phyloP scores from a whole-genome alignment of 192 early-diverging fungal species.

The Gonapodya sp. region DNA sequence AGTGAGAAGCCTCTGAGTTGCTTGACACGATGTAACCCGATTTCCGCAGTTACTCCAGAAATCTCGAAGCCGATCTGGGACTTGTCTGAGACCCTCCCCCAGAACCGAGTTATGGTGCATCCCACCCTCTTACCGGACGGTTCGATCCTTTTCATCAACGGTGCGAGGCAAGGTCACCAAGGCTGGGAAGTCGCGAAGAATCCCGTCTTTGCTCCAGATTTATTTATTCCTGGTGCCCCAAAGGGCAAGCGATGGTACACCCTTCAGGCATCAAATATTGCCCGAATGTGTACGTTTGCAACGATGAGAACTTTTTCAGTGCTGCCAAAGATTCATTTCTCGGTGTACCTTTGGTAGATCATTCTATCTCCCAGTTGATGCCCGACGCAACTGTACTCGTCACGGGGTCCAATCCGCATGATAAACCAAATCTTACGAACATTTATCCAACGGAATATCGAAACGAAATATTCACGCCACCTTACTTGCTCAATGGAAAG shows the following conservation, averaged over 20 bases:
- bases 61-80: neutral
- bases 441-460: constrained; percentile 36
- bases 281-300: neutral
- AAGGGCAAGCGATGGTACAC: neutral
- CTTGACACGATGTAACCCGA: neutral
- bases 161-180: neutral
- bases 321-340: neutral
- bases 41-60: neutral
- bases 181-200: neutral
- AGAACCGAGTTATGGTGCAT: neutral
- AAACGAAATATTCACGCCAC: constrained; percentile 41
- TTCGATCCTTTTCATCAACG: neutral
- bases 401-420: neutral
- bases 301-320: too few relatives aligned
- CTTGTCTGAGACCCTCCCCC: neutral
- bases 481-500: constrained; percentile 33
- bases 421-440: neutral
- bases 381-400: neutral
- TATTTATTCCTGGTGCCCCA: neutral
- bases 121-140: neutral
- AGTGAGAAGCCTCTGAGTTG: neutral
- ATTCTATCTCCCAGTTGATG: neutral
- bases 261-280: neutral
- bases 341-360: neutral
- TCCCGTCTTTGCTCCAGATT: neutral